Evolutionary conservation across 2,329 filamentous ascomycete genomes (phyloP), one percentile per base, ranked within the genome.

Genomic region (Xylariaceae sp.): DNA sequence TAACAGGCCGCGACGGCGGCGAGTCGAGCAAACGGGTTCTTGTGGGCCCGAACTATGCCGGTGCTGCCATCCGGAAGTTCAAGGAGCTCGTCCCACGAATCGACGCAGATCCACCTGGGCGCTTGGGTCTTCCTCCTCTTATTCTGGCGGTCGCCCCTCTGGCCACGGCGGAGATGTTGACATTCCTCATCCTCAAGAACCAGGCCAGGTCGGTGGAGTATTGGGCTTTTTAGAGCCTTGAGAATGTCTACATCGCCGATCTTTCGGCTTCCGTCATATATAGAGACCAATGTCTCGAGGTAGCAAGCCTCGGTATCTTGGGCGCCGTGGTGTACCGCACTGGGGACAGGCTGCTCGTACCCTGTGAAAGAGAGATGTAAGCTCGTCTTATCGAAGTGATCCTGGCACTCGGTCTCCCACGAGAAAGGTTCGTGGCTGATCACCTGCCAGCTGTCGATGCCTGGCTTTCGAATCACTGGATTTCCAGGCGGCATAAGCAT

Each of bases 41-140:
- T 25, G 14, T 44, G 42, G 34, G 42, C 42, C n/a, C 25, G 19
- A 11, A 43, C 20, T n/a, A 47, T 42, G 21, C 39, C 29, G n/a
- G 19, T 33, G 12, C 19, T 33, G 5, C 19, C 17, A 6, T 27
- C 27, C 2, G 39, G 35, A 8, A 47, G 37, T 11, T 39, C 39
- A 2, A 47, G 39, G 12, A 47, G 33, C 21, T 47, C 44, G 6
- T 38, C 34, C 39, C 44, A 47, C 6, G 44, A 47, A 22, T 37
- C 44, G 4, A 47, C 25, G 14, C 20, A 14, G 3, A 33, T 37
- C 44, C 44, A 47, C 25, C 34, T 44, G 7, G n/a, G n/a, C n/a
- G n/a, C n/a, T n/a, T n/a, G n/a, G n/a, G n/a, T n/a, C n/a, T n/a
- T n/a, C n/a, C n/a, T n/a, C n/a, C n/a, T n/a, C n/a, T n/a, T n/a